phyloP scores from a whole-genome alignment of 108 stramenopile species.

The Cyclotella choctawhatcheeana region DNA sequence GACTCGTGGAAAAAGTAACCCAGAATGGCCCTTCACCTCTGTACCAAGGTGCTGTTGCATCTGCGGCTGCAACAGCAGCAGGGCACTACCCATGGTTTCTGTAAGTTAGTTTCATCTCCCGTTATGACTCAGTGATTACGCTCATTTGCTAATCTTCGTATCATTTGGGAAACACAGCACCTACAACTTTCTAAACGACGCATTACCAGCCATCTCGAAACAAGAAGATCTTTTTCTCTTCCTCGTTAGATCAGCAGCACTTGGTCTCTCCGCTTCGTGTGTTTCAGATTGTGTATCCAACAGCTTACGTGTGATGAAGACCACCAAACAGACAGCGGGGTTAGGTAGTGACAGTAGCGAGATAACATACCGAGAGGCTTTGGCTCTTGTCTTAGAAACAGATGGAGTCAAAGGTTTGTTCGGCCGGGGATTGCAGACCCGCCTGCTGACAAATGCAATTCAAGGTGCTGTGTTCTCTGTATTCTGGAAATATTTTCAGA shows the following conservation, averaged over 20 bases:
- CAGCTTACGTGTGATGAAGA: slow-evolving; percentile 86
- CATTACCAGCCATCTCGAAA: slow-evolving; percentile 58
- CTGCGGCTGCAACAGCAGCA: slow-evolving; percentile 86
- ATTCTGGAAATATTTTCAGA: slow-evolving; percentile 83
- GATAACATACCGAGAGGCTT: slow-evolving; percentile 69
- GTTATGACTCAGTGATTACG: too few relatives aligned
- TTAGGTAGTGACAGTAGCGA: slow-evolving; percentile 51
- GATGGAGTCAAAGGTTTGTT: slow-evolving; percentile 78
- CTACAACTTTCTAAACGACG: slow-evolving; percentile 76
- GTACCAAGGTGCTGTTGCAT: slow-evolving; percentile 85
- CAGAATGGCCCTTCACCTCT: slow-evolving; percentile 66
- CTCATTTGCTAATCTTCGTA: too few relatives aligned
- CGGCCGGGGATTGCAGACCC: slow-evolving; percentile 80
- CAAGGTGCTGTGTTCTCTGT: slow-evolving; percentile 88
- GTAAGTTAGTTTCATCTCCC: too few relatives aligned
- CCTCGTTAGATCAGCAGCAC: slow-evolving; percentile 67
- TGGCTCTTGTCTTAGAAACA: slow-evolving; percentile 69
- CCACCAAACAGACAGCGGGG: slow-evolving; percentile 83
- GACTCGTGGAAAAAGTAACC: slow-evolving; percentile 46
- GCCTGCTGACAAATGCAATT: slow-evolving; percentile 82
- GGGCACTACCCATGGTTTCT: slow-evolving; percentile 74
- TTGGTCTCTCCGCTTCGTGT: slow-evolving; percentile 75
- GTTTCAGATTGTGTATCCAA: slow-evolving; percentile 79
- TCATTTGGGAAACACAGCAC: too few relatives aligned
- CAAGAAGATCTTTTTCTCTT: slow-evolving; percentile 74